phyloP scores from a whole-genome alignment of 2,329 filamentous ascomycete species.

The Amesomyces nigricolor region DNA sequence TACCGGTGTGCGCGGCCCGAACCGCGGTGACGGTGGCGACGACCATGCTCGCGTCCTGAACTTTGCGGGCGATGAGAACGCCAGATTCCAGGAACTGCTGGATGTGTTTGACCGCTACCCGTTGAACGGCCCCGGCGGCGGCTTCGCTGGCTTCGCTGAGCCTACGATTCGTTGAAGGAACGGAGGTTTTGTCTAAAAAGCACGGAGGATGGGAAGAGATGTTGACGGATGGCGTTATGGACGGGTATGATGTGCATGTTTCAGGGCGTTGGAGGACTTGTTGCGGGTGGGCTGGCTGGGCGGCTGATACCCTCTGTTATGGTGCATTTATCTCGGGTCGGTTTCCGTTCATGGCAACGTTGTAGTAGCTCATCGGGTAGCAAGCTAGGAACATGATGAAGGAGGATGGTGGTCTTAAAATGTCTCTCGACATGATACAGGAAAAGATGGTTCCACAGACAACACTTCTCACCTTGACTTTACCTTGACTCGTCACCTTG shows the following conservation, averaged over 20 bases:
- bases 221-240: neutral
- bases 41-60: constrained; percentile 28
- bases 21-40: constrained; percentile 32
- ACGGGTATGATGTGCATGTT: neutral
- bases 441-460: too few species aligned
- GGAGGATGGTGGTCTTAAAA: neutral
- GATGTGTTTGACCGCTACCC: constrained; percentile 30
- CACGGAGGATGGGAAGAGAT: neutral
- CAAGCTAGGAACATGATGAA: neutral
- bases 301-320: constrained; percentile 14
- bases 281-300: constrained; percentile 1
- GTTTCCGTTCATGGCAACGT: neutral
- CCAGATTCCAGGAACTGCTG: constrained; percentile 30
- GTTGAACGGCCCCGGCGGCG: constrained; percentile 28
- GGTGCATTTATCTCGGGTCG: neutral
- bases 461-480: too few species aligned
- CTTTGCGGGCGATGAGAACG: constrained; percentile 32
- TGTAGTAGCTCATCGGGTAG: neutral
- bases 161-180: constrained; percentile 36
- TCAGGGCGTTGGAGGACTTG: neutral
- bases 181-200: neutral
- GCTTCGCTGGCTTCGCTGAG: constrained; percentile 37
- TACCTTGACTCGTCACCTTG: too few species aligned
- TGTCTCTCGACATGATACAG: too few species aligned
- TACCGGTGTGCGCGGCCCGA: constrained; percentile 32